Base-by-base conservation (phyloP, 495 filamentous ascomycete species). In the Xylaria intraflava region DNA sequence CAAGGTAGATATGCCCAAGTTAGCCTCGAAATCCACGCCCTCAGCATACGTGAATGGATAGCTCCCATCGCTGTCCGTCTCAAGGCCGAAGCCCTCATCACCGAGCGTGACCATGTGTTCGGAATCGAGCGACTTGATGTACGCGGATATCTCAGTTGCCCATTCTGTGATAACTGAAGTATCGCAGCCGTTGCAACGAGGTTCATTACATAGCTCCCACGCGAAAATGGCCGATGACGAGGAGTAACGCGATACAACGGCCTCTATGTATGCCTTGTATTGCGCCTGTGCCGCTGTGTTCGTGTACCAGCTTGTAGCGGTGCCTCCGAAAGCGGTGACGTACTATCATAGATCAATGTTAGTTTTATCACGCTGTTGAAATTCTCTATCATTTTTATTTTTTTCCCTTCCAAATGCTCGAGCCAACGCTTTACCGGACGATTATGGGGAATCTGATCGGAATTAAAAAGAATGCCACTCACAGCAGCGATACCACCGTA, bases 1-100 rank as follows among this genome's bases (percentile, higher is more conserved):
- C 40, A 87, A 74, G 11, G 72, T 81, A 2, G 69, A 31, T 39
- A 87, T 73, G 20, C 58, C 61, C 2, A 88, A 67, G 56, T 86
- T 82, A 49, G 65, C 67, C 30, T 79, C 77, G 50, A 86, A 87
- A 65, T 87, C 80, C n/a, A 77, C 67, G 10, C 85, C 83, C 63
- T 88, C 82, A 49, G 59, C 66, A 38, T 71, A 76, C 16, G 66
- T 68, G 68, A 85, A 87, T 0, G 81, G 80, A 62, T 82, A 85
- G 59, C 77, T 78, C 19, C 72, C 73, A 38, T 80, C 76, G 11
- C 67, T 67, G 11, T 41, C 59, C 30, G 69, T 58, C n/a, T 73
- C 71, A 27, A 71, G 70, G 4, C 65, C 72, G 58, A 80, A 73
- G 9, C 78, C 77, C 58, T 81, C 78, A 43, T 74, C 76, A 35